phyloP scores from a whole-genome alignment of 2,329 filamentous ascomycete species.

The Madurella mycetomatis region DNA sequence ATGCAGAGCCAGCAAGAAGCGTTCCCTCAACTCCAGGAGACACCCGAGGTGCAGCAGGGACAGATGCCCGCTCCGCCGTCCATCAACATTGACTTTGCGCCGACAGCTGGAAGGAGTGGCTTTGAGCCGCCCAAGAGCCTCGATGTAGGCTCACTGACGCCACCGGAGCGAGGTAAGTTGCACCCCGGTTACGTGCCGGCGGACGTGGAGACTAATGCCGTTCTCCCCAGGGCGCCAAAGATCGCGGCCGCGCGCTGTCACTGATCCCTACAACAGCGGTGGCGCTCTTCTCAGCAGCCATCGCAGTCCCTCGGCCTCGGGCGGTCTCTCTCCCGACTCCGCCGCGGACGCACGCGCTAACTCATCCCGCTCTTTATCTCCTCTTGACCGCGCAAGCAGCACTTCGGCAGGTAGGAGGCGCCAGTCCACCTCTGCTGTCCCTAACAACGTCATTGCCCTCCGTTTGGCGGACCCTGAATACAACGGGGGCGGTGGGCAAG shows the following conservation, averaged over 20 bases:
- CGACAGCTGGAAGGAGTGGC: constrained; percentile 61
- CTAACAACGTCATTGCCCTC: constrained; percentile 70
- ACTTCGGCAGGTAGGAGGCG: constrained; percentile 45
- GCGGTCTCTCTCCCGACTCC: constrained; percentile 48
- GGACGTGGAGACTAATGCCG: constrained; percentile 1
- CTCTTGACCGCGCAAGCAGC: constrained; percentile 46
- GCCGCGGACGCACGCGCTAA: constrained; percentile 45
- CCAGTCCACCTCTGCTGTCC: constrained; percentile 61
- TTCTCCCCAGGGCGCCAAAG: constrained; percentile 18
- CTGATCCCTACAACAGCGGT: constrained; percentile 54
- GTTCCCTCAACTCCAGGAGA: constrained; percentile 48
- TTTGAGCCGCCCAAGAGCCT: constrained; percentile 64
- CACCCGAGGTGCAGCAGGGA: constrained; percentile 58
- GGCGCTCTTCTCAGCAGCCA: constrained; percentile 36
- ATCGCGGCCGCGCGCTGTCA: constrained; percentile 51
- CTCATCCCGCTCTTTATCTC: constrained; percentile 54
- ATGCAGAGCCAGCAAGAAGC: constrained; percentile 42
- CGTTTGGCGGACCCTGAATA: constrained; percentile 86
- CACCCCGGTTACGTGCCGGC: background rate
- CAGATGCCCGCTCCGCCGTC: constrained; percentile 88
- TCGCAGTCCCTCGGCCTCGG: constrained; percentile 33
- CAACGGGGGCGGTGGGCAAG: constrained; percentile 54
- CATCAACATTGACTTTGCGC: constrained; percentile 91
- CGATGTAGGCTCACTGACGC: constrained; percentile 75
- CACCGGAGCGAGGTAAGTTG: constrained; percentile 63